Evolutionary conservation across 441 rosid genomes (phyloP), one percentile per base, ranked within the genome.

Genomic region (Adansonia gregorii): DNA sequence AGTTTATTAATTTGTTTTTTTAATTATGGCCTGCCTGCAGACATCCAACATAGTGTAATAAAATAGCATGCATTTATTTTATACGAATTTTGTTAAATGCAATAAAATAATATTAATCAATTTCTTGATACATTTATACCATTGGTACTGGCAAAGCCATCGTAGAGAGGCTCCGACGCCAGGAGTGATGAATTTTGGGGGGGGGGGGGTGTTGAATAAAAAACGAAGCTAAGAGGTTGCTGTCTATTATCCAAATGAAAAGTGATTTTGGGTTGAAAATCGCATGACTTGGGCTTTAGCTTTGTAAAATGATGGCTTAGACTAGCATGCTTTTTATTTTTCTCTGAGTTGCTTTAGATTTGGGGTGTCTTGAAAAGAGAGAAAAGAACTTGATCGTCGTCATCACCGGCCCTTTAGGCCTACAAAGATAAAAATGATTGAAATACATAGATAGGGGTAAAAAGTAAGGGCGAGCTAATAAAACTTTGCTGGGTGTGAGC

Each of bases 321-420:
- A 64, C 11, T 35, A 64, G 5, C 67, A 61, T 14, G 11, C 5
- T 27, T 35, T 35, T 60, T 24, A 31, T 12, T 4, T 6, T 39
- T 51, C 41, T 35, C 41, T 35, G 41, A 67, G 77, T 83, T 79
- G 86, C 89, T 82, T 86, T 81, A 76, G 75, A 52, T 6, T 68
- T 65, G 24, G 83, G 91, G 74, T 85, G 80, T 83, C 87, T 82
- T 85, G 84, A 80, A 81, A 85, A 59, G 65, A 82, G 88, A 84
- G 91, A 85, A 88, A 86, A 72, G 89, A 86, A 85, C 41, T 35
- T 35, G 41, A 35, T 4, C 41, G 41, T 35, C 41, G 41, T 35
- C 41, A 35, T 35, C 41, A 35, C 41, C 41, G 41, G 41, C 41
- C 41, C 41, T 35, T 35, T 4, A 35, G 41, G 41, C 41, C 41